A percentile compares a stretch with the other conserved stretches of the same genome.
Evolutionary conservation across 1,284 basidiomycete species (phyloP).

Genomic region (Ustilago trichophora): DNA sequence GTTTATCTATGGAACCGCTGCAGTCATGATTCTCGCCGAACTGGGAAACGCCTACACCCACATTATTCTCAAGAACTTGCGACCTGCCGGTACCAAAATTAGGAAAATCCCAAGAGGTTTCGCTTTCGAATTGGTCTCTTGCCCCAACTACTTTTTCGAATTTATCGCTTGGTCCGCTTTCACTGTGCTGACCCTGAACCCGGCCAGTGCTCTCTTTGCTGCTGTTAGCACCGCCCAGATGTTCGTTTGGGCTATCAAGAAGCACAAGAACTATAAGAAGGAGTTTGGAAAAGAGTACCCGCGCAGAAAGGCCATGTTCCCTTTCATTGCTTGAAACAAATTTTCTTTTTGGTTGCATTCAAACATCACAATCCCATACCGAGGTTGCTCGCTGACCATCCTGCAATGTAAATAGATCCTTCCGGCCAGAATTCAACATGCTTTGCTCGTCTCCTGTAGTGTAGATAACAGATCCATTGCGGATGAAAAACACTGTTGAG

Average conservation of each 20-base stretch:
- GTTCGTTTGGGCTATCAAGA: slow-evolving; percentile 89
- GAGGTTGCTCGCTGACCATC: too few relatives aligned
- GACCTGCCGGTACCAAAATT: slow-evolving; percentile 80
- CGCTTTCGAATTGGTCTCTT: slow-evolving; percentile 84
- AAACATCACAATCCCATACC: too few relatives aligned
- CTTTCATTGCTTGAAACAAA: slow-evolving; percentile 71
- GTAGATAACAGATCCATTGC: too few relatives aligned
- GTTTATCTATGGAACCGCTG: slow-evolving; percentile 77
- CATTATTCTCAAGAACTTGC: slow-evolving; percentile 80
- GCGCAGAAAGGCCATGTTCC: slow-evolving; percentile 81
- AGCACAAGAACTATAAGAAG: slow-evolving; percentile 88
- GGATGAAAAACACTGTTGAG: too few relatives aligned
- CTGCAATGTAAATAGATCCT: too few relatives aligned
- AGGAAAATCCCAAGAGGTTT: slow-evolving; percentile 82
- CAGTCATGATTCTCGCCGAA: slow-evolving; percentile 81
- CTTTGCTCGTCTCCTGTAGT: too few relatives aligned
- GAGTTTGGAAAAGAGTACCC: slow-evolving; percentile 88
- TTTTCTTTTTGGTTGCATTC: too few relatives aligned
- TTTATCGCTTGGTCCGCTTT: slow-evolving; percentile 79
- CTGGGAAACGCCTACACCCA: slow-evolving; percentile 88
- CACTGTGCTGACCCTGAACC: slow-evolving; percentile 75
- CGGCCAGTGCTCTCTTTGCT: slow-evolving; percentile 78
- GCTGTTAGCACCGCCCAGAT: slow-evolving; percentile 78
- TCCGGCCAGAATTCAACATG: too few relatives aligned
- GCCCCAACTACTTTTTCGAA: slow-evolving; percentile 97